Evolutionary conservation across 208 protist species (phyloP).

Genomic region (Leishmania amazonensis): DNA sequence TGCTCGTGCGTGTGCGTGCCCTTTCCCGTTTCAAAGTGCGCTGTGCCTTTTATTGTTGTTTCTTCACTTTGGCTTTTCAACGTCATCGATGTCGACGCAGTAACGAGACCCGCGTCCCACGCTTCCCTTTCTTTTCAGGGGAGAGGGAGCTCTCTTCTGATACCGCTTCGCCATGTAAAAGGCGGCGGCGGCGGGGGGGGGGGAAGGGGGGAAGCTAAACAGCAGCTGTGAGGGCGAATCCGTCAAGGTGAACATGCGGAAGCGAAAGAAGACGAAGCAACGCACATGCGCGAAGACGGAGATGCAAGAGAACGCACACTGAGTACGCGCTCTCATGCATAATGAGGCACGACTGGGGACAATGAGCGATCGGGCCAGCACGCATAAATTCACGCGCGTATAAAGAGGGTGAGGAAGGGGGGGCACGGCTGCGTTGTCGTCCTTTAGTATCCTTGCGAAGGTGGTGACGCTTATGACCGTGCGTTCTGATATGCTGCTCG

Average conservation of each 20-base stretch:
- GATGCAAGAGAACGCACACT: neutral
- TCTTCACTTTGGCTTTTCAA: neutral
- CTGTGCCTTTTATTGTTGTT: neutral
- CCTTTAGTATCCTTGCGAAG: neutral
- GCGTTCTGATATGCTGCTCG: neutral
- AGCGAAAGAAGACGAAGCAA: neutral
- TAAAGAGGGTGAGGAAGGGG: neutral
- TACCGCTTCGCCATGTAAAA: neutral
- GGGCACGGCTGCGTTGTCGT: neutral
- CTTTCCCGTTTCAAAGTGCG: neutral
- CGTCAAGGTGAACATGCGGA: neutral
- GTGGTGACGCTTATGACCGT: neutral
- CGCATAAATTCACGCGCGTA: neutral
- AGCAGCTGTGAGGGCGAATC: neutral
- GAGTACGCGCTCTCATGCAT: neutral
- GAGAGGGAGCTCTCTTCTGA: neutral
- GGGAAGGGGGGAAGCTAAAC: neutral
- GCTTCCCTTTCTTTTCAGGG: neutral
- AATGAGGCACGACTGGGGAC: neutral
- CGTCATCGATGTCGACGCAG: neutral
- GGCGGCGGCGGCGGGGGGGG: too few relatives aligned
- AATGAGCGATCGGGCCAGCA: neutral
- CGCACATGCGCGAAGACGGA: neutral
- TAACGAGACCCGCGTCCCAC: neutral
- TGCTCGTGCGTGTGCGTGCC: neutral